Evolutionary conservation across 805 yeast species (phyloP).

Genomic region (Lachancea quebecensis): DNA sequence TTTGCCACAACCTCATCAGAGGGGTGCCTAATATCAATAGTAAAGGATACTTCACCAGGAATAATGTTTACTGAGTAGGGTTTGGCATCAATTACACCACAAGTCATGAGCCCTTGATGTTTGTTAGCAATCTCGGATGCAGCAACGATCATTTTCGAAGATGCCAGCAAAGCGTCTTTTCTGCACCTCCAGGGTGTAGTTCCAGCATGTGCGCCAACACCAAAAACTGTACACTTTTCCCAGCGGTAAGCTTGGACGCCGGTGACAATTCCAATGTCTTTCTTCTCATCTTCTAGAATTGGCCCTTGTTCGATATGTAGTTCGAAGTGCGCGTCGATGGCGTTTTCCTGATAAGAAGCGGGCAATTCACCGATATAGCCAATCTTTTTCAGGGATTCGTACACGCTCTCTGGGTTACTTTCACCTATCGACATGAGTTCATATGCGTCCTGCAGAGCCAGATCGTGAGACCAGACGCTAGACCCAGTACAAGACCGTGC

Average conservation of each 20-base stretch:
- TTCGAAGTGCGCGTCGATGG: constrained; percentile 64
- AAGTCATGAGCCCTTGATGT: constrained; percentile 48
- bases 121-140: constrained; percentile 50
- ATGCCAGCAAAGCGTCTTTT: constrained; percentile 54
- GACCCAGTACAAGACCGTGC: constrained; percentile 64
- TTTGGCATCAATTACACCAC: constrained; percentile 49
- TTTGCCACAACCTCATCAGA: constrained; percentile 36
- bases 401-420: constrained; percentile 41
- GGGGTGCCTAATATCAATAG: constrained; percentile 54
- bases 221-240: constrained; percentile 50
- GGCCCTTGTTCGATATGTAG: constrained; percentile 78
- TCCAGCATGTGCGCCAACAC: constrained; percentile 68
- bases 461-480: constrained; percentile 56
- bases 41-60: constrained; percentile 53
- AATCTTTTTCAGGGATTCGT: constrained; percentile 49
- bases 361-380: constrained; percentile 52
- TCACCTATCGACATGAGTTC: constrained; percentile 49
- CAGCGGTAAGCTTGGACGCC: constrained; percentile 65
- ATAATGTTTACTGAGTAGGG: constrained; percentile 65
- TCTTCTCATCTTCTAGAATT: constrained; percentile 47
- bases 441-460: constrained; percentile 43
- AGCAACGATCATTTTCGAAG: constrained; percentile 48
- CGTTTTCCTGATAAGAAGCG: constrained; percentile 44
- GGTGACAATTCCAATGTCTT: constrained; percentile 56
- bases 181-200: constrained; percentile 60